Percentiles rank a stretch among this genome's conserved stretches.
These are phyloP conservation scores for Pythium brachiatum DNA, from an alignment of 352 stramenopile genomes.

Conservation along the genomic window DNA sequence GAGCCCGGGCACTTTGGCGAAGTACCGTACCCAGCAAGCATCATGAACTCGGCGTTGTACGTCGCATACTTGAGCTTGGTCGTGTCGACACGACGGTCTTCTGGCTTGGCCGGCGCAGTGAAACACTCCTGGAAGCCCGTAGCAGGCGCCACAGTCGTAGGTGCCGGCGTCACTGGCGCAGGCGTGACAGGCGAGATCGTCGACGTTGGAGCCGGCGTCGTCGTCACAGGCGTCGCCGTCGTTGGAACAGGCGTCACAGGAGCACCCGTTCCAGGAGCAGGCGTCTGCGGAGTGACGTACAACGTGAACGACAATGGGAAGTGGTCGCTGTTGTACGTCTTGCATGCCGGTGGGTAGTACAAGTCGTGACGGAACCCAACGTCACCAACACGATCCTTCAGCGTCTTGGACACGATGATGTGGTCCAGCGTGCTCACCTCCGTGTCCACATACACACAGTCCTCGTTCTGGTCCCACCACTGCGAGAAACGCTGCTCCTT, in stretches of 20 bases:
- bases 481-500: constrained; percentile 20
- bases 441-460: constrained; percentile 23
- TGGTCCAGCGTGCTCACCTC: constrained; percentile 31
- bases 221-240: constrained; percentile 3
- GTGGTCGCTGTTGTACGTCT: constrained; percentile 33
- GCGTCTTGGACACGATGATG: constrained; percentile 35
- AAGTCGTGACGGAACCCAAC: constrained; percentile 29
- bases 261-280: no score
- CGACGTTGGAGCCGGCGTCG: background rate
- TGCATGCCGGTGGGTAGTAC: constrained; percentile 30
- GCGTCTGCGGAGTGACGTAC: no score
- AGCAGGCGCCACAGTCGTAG: no score
- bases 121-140: no score
- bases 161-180: no score
- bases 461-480: constrained; percentile 28
- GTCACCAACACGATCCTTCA: constrained; percentile 18
- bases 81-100: constrained; percentile 30
- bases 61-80: constrained; percentile 34
- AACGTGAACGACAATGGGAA: constrained; percentile 33
- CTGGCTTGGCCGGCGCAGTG: constrained; percentile 25
- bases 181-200: background rate
- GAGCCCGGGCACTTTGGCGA: constrained; percentile 22
- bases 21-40: constrained; percentile 22
- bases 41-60: constrained; percentile 34
- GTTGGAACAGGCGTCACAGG: constrained; percentile 7